A percentile compares a stretch with the other conserved stretches of the same genome.
Evolutionary conservation across 2,329 filamentous ascomycete genomes (phyloP).

Genomic region (Aureobasidium mangrovei): DNA sequence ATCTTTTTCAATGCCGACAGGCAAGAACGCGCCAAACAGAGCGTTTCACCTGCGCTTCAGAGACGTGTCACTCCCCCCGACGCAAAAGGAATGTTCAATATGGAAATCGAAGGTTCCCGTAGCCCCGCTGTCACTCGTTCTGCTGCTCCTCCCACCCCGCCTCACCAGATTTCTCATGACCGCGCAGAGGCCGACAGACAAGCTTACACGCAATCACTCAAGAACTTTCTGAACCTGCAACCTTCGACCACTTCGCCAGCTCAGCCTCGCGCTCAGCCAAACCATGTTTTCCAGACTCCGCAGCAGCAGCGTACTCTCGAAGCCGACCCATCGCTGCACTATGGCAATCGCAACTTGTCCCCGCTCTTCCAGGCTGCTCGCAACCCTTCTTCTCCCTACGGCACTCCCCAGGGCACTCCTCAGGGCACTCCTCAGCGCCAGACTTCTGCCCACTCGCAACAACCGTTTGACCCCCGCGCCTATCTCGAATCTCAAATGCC

Average conservation of each 20-base stretch:
- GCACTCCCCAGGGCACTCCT: conserved; percentile 13
- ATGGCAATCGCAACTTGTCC: conserved; percentile 39
- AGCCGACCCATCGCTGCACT: conserved; percentile 16
- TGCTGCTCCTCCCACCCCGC: conserved; percentile 26
- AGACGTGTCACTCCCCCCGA: conserved; percentile 16
- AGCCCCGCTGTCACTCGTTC: conserved; percentile 19
- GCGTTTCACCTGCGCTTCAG: conserved; percentile 28
- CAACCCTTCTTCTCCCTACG: conserved; percentile 22
- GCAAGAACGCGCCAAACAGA: conserved; percentile 60
- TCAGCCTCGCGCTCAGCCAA: conserved; percentile 17
- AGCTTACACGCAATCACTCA: conserved; percentile 34
- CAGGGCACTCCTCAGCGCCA: conserved; percentile 18
- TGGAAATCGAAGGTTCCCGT: conserved; percentile 57
- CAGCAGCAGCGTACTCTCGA: conserved; percentile 12
- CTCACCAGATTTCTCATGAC: conserved; percentile 28
- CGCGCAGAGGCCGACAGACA: conserved; percentile 41
- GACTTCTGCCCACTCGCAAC: conserved; percentile 10
- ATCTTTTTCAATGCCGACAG: conserved; percentile 83
- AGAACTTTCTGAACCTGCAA: conserved; percentile 32
- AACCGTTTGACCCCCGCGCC: conserved; percentile 22
- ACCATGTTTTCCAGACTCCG: conserved; percentile 17
- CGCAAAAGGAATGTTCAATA: conserved; percentile 45
- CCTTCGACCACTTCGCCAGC: conserved; percentile 18
- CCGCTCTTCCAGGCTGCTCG: conserved; percentile 41
- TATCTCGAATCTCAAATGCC: conserved; percentile 27